Base-by-base conservation (phyloP, 768 basidiomycete species). In the Serendipita indica region DNA sequence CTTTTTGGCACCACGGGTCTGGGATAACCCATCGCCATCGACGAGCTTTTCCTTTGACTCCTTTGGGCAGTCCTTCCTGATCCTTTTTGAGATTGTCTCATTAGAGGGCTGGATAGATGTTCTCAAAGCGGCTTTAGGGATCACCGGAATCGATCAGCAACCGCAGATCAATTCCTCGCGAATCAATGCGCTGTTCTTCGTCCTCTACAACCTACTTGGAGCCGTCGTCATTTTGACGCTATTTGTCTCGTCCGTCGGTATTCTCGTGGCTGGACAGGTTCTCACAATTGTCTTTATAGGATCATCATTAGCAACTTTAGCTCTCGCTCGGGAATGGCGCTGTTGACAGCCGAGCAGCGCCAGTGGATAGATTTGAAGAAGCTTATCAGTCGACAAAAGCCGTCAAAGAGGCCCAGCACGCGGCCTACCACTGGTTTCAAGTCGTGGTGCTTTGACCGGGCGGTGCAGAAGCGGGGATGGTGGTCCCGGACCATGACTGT, bases 101-200 rank as follows among this genome's bases (percentile, higher is more conserved):
- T 72, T 96, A 52, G 92, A 94, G 71, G 94, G 94, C 1, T 97
- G 93, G 94, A 79, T 88, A n/a, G 89, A 93, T 66, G 94, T 92
- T 54, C 86, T 96, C 85, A 72, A 70, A 34, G 77, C 83, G 25
- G 84, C 84, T 1, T 86, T 86, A 69, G 80, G 82, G 62, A 85
- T 96, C 62, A 83, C 79, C 1, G 88, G 84, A 3, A 67, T 62
- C 20, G 80, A 81, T 28, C 70, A 70, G 58, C 91, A 96, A 67
- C 88, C 90, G 0, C 70, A 77, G 60, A 75, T 71, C 37, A 86
- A 93, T 62, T 79, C 77, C 1, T 78, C 84, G 0, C 86, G 88
- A 62, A 79, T 75, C 63, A 94, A 97, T 66, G 87, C 89, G 0
- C 78, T 97, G 41, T 96, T 93, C 69, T 90, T 94, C 72, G 70